phyloP scores from a whole-genome alignment of 805 yeast genomes.

The Tetrapisispora namnaoensis region DNA sequence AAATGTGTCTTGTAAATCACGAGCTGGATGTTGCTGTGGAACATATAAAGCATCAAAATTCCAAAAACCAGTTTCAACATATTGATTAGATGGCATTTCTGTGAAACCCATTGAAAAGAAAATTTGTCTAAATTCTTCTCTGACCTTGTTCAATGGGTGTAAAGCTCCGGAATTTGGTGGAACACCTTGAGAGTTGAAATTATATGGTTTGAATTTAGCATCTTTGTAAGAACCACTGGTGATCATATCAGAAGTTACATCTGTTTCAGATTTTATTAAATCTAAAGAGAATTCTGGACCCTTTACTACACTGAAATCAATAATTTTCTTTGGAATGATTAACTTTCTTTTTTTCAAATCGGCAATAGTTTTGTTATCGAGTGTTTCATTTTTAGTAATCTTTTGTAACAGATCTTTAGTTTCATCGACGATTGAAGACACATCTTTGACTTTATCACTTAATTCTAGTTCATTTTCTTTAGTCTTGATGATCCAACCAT shows the following conservation, averaged over 20 bases:
- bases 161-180: conserved; percentile 82
- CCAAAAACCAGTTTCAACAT: conserved; percentile 98
- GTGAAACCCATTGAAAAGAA: conserved; percentile 97
- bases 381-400: conserved; percentile 27
- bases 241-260: conserved; percentile 89
- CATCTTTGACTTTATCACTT: conserved; percentile 36
- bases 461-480: conserved; percentile 65
- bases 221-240: conserved; percentile 71
- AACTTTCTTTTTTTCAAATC: conserved; percentile 95
- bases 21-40: conserved; percentile 99
- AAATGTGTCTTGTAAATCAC: conserved; percentile 98
- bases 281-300: conserved; percentile 78
- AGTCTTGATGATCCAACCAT: conserved; percentile 89
- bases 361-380: conserved; percentile 54
- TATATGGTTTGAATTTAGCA: conserved; percentile 85
- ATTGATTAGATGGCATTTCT: conserved; percentile 98
- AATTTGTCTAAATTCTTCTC: conserved; percentile 96
- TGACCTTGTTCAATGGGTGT: conserved; percentile 92
- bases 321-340: conserved; percentile 54
- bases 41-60: conserved; percentile 93
- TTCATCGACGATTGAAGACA: conserved; percentile 39
- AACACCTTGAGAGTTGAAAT: conserved; percentile 91
- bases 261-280: conserved; percentile 79
- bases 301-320: conserved; percentile 67
- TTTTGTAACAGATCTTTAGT: conserved; percentile 55